Base-by-base conservation (phyloP, 139 green algal genomes). In the Micractinium conductrix region DNA sequence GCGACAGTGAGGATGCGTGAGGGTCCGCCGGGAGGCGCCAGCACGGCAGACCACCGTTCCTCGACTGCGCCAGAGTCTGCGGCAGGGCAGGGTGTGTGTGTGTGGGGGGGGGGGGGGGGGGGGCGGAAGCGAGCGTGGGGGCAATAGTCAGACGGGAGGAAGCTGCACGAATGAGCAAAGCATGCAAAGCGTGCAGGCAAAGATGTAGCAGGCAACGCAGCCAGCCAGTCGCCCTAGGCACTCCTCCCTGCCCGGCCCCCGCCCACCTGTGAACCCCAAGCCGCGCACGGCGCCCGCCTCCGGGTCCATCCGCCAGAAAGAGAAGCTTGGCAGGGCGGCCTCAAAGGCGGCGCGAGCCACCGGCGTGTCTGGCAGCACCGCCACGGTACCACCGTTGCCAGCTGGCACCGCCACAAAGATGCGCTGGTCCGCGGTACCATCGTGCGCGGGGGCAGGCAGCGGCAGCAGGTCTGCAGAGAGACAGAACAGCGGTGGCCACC, bases 291-390 rank as follows among this genome's bases (percentile, higher is more conserved):
- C 48, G 79, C 79, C 89, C 76, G 80, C 84, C 42, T n/a, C 22
- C 48, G 38, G 48, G 62, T 86, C 65, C 62, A 74, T 70, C 1
- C 73, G 81, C 90, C 90, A 93, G 83, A 86, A 87, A 43, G 58
- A 38, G 58, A 91, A 70, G 48, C 83, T 38, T 3, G 83, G 68
- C 16, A 33, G 40, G 2, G 78, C 38, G 0, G 67, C 63, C 17
- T 35, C 6, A 40, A 92, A 48, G n/a, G 53, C 60, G 0, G 67
- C 43, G 19, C 33, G 62, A 7, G 86, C 68, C 5, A 72, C 33
- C 0, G 88, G 21, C 0, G 86, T 89, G 86, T 89, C 87, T 16
- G 93, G 93, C 72, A 95, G 83, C 33, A 96, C 42, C 2, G 76
- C 70, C 1, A 89, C 84, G 0, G 19, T 16, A 7, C 78, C 87